Percentiles rank a stretch among this genome's conserved stretches.
These are phyloP conservation scores for Triticum turgidum DNA, from an alignment of 176 grass and related monocot genomes.

Conservation along the genomic window DNA sequence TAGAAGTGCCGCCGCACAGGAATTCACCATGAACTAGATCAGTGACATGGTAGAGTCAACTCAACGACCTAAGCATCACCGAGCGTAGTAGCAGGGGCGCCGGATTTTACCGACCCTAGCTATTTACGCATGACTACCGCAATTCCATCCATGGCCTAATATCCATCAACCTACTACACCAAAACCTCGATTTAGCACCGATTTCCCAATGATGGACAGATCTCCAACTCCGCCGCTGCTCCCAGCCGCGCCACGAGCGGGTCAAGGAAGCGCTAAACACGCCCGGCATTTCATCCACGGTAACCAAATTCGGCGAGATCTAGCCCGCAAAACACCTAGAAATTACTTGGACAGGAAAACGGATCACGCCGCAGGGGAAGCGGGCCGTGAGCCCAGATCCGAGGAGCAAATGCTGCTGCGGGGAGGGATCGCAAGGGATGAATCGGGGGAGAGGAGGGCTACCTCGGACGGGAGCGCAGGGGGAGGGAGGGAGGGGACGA, in stretches of 20 bases:
- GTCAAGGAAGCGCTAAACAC: neutral
- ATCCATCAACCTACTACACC: neutral
- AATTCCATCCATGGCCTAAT: neutral
- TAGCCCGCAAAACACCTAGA: neutral
- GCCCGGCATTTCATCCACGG: neutral
- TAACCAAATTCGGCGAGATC: constrained; percentile 1
- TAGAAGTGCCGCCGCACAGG: neutral
- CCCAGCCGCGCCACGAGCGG: neutral
- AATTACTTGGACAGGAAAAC: neutral
- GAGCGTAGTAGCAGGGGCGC: neutral
- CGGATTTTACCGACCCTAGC: neutral
- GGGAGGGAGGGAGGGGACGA: neutral
- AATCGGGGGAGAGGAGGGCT: neutral
- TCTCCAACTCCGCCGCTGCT: constrained; percentile 2
- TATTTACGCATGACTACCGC: neutral
- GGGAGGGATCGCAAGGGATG: constrained; percentile 9
- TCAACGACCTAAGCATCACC: neutral
- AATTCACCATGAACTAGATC: neutral
- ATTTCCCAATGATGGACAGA: neutral
- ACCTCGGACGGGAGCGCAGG: constrained; percentile 6
- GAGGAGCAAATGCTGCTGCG: constrained; percentile 14
- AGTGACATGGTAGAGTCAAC: neutral
- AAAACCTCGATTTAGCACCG: neutral
- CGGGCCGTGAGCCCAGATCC: neutral
- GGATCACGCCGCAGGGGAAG: neutral